Percentiles rank a stretch among this genome's conserved stretches.
Evolutionary conservation across 306 rosid species (phyloP).

Genomic region (Glycine tomentella): DNA sequence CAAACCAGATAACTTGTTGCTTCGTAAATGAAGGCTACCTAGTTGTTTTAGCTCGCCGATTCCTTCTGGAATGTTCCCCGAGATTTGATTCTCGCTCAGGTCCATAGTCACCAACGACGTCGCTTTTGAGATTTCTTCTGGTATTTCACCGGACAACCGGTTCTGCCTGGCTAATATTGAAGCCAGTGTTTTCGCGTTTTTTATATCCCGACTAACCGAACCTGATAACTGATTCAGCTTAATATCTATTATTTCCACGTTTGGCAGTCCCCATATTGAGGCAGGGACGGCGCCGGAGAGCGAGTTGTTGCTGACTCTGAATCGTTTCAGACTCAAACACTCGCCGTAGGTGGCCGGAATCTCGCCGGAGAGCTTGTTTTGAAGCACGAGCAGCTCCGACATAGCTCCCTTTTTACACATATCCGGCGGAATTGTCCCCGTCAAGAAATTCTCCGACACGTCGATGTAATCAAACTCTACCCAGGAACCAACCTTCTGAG

Average conservation of each 20-base stretch:
- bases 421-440: conserved; percentile 83
- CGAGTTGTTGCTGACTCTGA: conserved; percentile 76
- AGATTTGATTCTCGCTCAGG: conserved; percentile 65
- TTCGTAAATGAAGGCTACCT: conserved; percentile 62
- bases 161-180: conserved; percentile 56
- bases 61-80: conserved; percentile 62
- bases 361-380: conserved; percentile 83
- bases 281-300: conserved; percentile 77
- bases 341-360: conserved; percentile 69
- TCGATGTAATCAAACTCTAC: conserved; percentile 65
- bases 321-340: conserved; percentile 61
- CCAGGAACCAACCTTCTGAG: conserved; percentile 81
- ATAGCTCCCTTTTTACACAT: conserved; percentile 80
- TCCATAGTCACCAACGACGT: conserved; percentile 57
- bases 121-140: conserved; percentile 65
- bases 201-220: conserved; percentile 60
- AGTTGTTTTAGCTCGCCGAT: conserved; percentile 68
- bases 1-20: conserved; percentile 62
- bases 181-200: conserved; percentile 61
- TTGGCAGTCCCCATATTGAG: conserved; percentile 82
- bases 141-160: conserved; percentile 69
- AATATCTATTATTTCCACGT: conserved; percentile 62
- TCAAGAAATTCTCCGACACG: conserved; percentile 72
- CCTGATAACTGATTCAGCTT: conserved; percentile 67
- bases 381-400: conserved; percentile 57